A percentile compares a stretch with the other conserved stretches of the same genome.
Evolutionary conservation across 352 stramenopile genomes (phyloP).

Genomic region (Phytopythium oedochilum): DNA sequence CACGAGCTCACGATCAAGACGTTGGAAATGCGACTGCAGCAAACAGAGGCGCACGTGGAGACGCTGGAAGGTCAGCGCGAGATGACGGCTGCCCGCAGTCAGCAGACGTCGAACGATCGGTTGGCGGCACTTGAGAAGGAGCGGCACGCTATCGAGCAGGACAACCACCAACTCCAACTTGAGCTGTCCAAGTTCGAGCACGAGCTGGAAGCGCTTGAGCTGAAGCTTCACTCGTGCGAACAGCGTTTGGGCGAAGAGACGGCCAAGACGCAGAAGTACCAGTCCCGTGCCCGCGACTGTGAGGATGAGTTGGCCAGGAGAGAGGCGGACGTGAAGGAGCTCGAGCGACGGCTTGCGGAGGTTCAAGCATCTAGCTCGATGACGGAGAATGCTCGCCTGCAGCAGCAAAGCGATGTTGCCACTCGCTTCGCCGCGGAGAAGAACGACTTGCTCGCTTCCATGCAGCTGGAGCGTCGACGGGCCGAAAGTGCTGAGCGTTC

Average conservation of each 20-base stretch:
- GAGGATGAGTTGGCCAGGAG: slow-evolving; percentile 19
- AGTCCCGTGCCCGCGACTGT: slow-evolving; percentile 19
- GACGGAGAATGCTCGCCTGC: slow-evolving; percentile 22
- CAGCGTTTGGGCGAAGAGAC: slow-evolving; percentile 28
- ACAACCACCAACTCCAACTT: slow-evolving; percentile 46
- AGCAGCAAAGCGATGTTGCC: slow-evolving; percentile 36
- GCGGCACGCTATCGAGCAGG: slow-evolving; percentile 41
- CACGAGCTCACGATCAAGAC: slow-evolving; percentile 15
- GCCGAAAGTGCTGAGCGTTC: slow-evolving; percentile 24
- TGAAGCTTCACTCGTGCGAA: slow-evolving; percentile 39
- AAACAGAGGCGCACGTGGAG: slow-evolving; percentile 9
- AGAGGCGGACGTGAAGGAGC: slow-evolving; percentile 27
- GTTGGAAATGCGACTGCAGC: slow-evolving; percentile 35
- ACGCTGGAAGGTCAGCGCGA: slow-evolving; percentile 38
- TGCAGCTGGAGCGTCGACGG: slow-evolving; percentile 37
- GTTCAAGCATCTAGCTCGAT: slow-evolving; percentile 19
- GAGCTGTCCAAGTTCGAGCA: slow-evolving; percentile 41
- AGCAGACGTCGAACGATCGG: slow-evolving; percentile 54
- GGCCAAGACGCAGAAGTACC: slow-evolving; percentile 27
- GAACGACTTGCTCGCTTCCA: slow-evolving; percentile 29
- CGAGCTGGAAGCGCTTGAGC: slow-evolving; percentile 40
- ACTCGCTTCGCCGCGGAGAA: slow-evolving; percentile 43
- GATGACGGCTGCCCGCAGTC: slow-evolving; percentile 23
- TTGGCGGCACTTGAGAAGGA: slow-evolving; percentile 47
- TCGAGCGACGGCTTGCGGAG: slow-evolving; percentile 42